Evolutionary conservation across 1,139 yeast species (phyloP), one percentile per base, ranked within the genome.

Genomic region (Pichia terricola): DNA sequence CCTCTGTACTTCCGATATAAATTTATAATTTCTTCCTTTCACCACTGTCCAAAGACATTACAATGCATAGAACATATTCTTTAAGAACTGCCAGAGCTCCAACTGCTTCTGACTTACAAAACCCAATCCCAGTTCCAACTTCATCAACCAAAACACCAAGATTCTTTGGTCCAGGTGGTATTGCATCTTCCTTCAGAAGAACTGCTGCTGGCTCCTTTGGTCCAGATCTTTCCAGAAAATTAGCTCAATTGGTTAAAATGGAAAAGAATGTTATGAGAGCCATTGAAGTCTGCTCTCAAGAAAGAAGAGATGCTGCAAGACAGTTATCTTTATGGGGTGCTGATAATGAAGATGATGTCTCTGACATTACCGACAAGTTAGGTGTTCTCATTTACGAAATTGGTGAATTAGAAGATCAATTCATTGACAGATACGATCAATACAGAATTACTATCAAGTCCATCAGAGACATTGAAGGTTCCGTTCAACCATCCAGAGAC

Each of bases 371-470:
- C 52, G 94, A 85, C 65, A 85, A 85, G 65, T 73, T 84, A 62
- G 94, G 94, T 58, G 94, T 84, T 47, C 70, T 85, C 51, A 73
- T 84, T 53, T 82, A 77, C 63, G 94, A 85, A 66, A 69, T 84
- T 62, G 94, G 91, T 67, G 94, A 83, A 67, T 72, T 83, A 61
- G 94, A 85, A 67, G 94, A 83, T 67, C 89, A 81, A 65, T 85
- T 80, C 69, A 83, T 84, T 58, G 91, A 81, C 69, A 79, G 82
- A 67, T 81, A 84, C 64, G 94, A 85, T 61, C 91, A 82, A 66
- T 82, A 83, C 71, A 78, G 94, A 71, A 75, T 83, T 60, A 82
- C 91, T 45, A 68, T 85, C 63, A 84, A 84, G 67, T 73, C 85
- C 37, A 77, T 85, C 59, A 75, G 94, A 68, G 84, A 85, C 68